Base-by-base conservation (phyloP, 2,329 filamentous ascomycete genomes). In the Pseudopithomyces chartarum region DNA sequence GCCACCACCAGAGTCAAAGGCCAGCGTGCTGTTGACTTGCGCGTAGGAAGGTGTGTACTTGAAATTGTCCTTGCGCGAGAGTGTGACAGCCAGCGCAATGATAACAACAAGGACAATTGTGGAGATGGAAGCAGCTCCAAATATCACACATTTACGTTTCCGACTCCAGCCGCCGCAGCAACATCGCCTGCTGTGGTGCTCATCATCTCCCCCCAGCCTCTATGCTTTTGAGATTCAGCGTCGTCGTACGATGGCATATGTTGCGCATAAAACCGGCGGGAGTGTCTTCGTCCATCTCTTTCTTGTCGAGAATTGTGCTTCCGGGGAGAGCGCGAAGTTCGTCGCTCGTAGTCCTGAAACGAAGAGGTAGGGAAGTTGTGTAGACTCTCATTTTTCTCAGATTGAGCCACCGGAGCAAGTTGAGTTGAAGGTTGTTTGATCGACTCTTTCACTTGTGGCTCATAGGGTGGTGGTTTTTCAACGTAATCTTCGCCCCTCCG, bases 1-100 rank as follows among this genome's bases (percentile, higher is more conserved):
- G 2, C 65, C 70, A 34, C 65, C 70, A 36, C 68, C 68, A 32
- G 54, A 59, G 15, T 55, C 54, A 54, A 71, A 71, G 7, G 70
- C 66, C 2, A 52, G 52, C 6, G 61, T 66, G 55, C 64, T 70
- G 50, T 70, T 73, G 49, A 73, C 70, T 56, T 70, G 66, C 2
- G 55, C 60, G 39, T 55, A 62, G 40, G 61, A 68, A n/a, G 64
- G 61, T 7, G 59, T 65, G 59, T 69, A 71, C 50, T 55, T 63
- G 60, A 67, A 71, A 2, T 47, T 47, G 19, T 59, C 47, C 40
- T 57, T 63, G 26, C 59, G 56, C 8, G 67, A 64, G 33, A 71
- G 57, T 7, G 62, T 62, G 23, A 63, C 64, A 12, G 64, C 68
- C 1, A 71, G 55, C 42, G 50, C 52, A 48, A 60, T 60, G 52